Base-by-base conservation (phyloP, 345 rosid genomes). In the Lepidium sativum region DNA sequence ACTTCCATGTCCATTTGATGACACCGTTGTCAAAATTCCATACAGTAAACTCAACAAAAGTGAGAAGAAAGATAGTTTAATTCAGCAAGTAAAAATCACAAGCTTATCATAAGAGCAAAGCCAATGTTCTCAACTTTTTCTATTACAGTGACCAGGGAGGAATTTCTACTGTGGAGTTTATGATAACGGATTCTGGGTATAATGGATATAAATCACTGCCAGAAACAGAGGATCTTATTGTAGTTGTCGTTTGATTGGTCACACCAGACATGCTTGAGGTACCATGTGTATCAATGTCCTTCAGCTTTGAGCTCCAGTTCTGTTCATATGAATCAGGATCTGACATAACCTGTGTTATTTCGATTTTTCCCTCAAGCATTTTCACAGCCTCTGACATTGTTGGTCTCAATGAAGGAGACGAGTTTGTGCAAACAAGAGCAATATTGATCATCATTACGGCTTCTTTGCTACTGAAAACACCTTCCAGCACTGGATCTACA, bases 321-420 rank as follows among this genome's bases (percentile, higher is more conserved):
- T 75, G 72, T 51, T 64, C 62, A 33, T 77, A 71, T 4, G 62
- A 33, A 42, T 34, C 52, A 25, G 71, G 57, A 48, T 75, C 80
- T 1, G 73, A 67, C 20, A n/a, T n/a, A n/a, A n/a, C n/a, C n/a
- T n/a, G n/a, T n/a, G n/a, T n/a, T n/a, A n/a, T n/a, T n/a, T n/a
- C 23, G 0, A 27, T 37, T 33, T 25, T 53, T 51, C 81, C 81
- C 49, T 72, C 75, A 4, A 80, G 75, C 82, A 78, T 82, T 9
- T 37, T 27, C 39, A 78, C 76, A 3, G 23, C 83, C 31, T 68
- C 70, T 5, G 86, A 61, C 86, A 82, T 80, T 1, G 64, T 62
- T 41, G 83, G 83, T 62, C 86, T 70, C 12, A 73, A 27, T 0
- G 79, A 8, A 5, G 82, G n/a, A n/a, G n/a, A n/a, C n/a, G n/a